Evolutionary conservation across 805 yeast genomes (phyloP).

Genomic region (Candida ulmi): DNA sequence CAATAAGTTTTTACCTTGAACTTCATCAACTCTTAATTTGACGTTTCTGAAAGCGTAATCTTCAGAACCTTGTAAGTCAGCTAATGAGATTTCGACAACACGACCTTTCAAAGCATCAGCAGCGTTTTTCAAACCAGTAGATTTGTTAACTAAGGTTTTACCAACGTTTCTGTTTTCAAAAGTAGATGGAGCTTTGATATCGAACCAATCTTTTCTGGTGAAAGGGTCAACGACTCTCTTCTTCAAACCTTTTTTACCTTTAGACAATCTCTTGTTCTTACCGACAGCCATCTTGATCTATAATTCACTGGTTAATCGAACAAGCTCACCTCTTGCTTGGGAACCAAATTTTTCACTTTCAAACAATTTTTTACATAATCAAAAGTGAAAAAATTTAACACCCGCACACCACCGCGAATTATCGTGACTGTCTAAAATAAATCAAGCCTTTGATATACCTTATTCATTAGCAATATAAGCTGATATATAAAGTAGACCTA

Average conservation of each 20-base stretch:
- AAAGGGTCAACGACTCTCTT: conserved; percentile 98
- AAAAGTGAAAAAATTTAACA: background rate
- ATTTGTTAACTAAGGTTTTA: conserved; percentile 96
- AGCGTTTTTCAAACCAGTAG: conserved; percentile 97
- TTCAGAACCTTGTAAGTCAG: conserved; percentile 98
- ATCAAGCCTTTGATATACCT: too few species aligned
- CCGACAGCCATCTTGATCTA: conserved; percentile 57
- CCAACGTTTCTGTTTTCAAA: conserved; percentile 71
- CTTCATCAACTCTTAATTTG: conserved; percentile 97
- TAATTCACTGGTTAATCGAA: too few species aligned
- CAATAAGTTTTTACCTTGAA: conserved; percentile 96
- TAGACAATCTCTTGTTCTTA: conserved; percentile 73
- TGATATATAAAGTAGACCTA: too few species aligned
- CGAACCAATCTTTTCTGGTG: conserved; percentile 37
- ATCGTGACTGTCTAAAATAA: background rate
- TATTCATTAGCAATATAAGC: too few species aligned
- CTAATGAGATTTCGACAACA: conserved; percentile 90
- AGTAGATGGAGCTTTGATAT: conserved; percentile 2
- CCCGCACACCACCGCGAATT: background rate
- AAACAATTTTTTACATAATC: background rate
- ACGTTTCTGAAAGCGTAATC: conserved; percentile 98
- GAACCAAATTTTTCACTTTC: too few species aligned
- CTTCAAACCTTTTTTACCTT: conserved; percentile 96
- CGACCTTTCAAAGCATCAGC: conserved; percentile 98
- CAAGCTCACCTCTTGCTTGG: too few species aligned